Conservation (phyloP, 148 eudicot species). For the Fagopyrum homotropicum region DNA sequence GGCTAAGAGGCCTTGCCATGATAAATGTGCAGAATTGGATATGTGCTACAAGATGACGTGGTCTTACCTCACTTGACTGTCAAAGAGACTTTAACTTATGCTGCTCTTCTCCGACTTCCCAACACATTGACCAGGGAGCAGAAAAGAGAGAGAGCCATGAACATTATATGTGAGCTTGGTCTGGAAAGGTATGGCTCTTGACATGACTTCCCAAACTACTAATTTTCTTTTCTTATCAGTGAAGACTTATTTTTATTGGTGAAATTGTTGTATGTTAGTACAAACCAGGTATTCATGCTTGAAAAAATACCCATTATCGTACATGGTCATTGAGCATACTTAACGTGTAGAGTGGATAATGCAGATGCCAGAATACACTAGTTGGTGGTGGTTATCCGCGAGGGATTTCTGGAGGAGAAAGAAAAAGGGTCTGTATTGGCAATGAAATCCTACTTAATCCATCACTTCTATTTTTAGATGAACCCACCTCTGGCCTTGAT, state of each 20-base stretch:
- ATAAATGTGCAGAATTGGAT: constrained; percentile 28
- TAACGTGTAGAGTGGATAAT: neutral
- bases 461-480: constrained; percentile 26
- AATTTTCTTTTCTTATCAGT: neutral
- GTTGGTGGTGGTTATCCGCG: constrained; percentile 21
- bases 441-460: constrained; percentile 30
- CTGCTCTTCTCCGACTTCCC: constrained; percentile 29
- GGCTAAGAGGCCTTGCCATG: neutral
- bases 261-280: neutral
- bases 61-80: constrained; percentile 31
- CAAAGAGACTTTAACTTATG: constrained; percentile 29
- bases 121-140: constrained; percentile 21
- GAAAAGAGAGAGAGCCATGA: constrained; percentile 25
- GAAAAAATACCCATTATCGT: too few species aligned
- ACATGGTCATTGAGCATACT: neutral
- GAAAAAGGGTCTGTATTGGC: constrained; percentile 28
- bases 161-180: constrained; percentile 24
- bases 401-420: constrained; percentile 35
- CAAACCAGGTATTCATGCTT: too few species aligned
- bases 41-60: constrained; percentile 33
- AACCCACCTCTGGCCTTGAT: constrained; percentile 30
- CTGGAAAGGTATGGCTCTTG: constrained; percentile 22
- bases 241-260: neutral
- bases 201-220: neutral
- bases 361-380: constrained; percentile 27